A percentile compares a stretch with the other conserved stretches of the same genome.
Conservation (phyloP, 306 rosid genomes). For the Inga oerstediana region DNA sequence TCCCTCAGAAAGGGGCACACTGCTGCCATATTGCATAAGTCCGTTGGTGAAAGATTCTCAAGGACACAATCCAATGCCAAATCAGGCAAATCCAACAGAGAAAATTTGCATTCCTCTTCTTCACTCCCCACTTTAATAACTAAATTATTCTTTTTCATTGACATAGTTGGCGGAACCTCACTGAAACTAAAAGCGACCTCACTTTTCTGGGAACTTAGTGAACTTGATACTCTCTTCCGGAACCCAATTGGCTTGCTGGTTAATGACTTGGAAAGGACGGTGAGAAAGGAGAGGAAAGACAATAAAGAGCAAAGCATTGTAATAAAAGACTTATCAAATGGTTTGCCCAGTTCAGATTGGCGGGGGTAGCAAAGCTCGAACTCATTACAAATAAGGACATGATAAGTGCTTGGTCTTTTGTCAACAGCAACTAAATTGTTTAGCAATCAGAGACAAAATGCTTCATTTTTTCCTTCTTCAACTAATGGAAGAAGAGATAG, state of each 20-base stretch:
- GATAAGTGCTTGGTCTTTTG: too few relatives aligned
- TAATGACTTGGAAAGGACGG: constrained; percentile 67
- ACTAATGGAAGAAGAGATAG: too few relatives aligned
- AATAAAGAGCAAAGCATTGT: too few relatives aligned
- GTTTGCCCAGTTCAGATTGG: too few relatives aligned
- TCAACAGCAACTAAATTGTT: too few relatives aligned
- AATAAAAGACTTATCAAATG: too few relatives aligned
- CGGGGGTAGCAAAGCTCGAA: too few relatives aligned
- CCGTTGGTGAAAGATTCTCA: constrained; percentile 75
- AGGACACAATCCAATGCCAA: constrained; percentile 75
- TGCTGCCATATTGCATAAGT: constrained; percentile 57
- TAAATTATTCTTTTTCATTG: constrained; percentile 40
- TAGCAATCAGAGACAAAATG: too few relatives aligned
- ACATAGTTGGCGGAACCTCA: constrained; percentile 39
- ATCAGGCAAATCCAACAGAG: constrained; percentile 87
- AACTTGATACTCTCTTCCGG: constrained; percentile 41
- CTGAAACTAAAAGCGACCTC: constrained; percentile 36
- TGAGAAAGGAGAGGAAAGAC: too few relatives aligned
- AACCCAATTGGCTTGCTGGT: constrained; percentile 51
- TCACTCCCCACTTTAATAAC: constrained; percentile 46
- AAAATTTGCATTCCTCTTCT: constrained; percentile 46
- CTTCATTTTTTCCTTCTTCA: too few relatives aligned
- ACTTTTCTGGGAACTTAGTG: constrained; percentile 46
- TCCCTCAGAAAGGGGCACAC: constrained; percentile 72
- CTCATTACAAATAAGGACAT: too few relatives aligned